Evolutionary conservation across 108 stramenopile genomes (phyloP), one percentile per base, ranked within the genome.

Genomic region (Seminavis robusta): DNA sequence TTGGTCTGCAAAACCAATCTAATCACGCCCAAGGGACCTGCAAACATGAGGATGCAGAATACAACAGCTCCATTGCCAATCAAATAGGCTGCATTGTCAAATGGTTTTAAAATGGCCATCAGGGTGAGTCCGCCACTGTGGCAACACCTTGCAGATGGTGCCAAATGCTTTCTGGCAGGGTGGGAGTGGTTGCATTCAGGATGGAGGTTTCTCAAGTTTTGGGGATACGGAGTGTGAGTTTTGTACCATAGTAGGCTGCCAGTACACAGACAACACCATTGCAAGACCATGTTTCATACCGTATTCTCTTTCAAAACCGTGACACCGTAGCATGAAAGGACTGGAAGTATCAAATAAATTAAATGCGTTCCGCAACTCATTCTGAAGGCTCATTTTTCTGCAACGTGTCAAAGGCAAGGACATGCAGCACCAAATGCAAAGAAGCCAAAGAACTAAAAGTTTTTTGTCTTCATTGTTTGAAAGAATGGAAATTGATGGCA

Each of bases 31-130:
- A 91, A 43, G 11, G 90, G 90, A 57, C 66, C 67, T 7, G 74
- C 83, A 71, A 91, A 91, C 47, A 91, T 66, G 46, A 68, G 41
- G 11, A 87, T 53, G 45, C 79, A 86, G 20, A 91, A 69, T 15
- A 79, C 26, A 2, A 81, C 80, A 25, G 65, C 68, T 0, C 44
- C 40, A n/a, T 56, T 65, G 2, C 80, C 80, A 60, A 81, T 58
- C 28, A 76, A 28, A 3, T 21, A 15, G 1, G 71, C 61, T 19
- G 76, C 62, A 24, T 61, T 52, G 1, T 10, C 2, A 10, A 65
- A 27, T 1, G 69, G 57, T 3, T 53, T 25, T 4, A 47, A 31
- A 11, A 64, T 52, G 17, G 53, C 16, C 27, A 45, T 4, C 9
- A 27, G 32, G 10, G 41, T 53, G 6, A 26, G 30, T 1, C 31